These are phyloP conservation scores for Boletus subparvulus DNA, from an alignment of 768 basidiomycete species.

Conservation along the genomic window DNA sequence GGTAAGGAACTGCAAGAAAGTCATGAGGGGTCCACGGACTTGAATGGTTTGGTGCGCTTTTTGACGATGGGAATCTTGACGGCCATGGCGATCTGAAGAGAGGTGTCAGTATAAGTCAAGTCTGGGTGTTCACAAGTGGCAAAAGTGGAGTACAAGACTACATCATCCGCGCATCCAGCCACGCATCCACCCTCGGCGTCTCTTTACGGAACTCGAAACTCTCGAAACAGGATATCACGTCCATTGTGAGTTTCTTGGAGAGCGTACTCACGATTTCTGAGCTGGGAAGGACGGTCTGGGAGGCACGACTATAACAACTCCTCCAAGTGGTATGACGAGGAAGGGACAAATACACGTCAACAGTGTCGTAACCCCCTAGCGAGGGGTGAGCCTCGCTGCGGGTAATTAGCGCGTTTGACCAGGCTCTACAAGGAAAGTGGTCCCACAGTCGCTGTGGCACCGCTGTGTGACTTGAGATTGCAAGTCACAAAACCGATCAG, in stretches of 20 bases:
- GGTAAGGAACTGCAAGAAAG: slow-evolving; percentile 13
- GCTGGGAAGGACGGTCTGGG: slow-evolving; percentile 46
- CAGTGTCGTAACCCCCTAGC: slow-evolving; percentile 9
- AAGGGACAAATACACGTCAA: slow-evolving; percentile 27
- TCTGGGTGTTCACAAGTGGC: background rate
- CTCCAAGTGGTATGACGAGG: background rate
- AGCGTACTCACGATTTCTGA: slow-evolving; percentile 52
- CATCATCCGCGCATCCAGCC: slow-evolving; percentile 22
- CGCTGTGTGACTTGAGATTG: slow-evolving; percentile 10
- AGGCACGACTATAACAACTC: slow-evolving; percentile 2
- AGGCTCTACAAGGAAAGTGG: background rate
- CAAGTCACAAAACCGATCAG: slow-evolving; percentile 4
- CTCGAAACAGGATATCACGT: background rate
- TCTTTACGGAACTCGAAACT: background rate
- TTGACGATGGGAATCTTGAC: slow-evolving; percentile 76
- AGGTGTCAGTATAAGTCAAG: slow-evolving; percentile 14
- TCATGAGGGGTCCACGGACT: slow-evolving; percentile 52
- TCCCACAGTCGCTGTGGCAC: background rate
- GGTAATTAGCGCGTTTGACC: background rate
- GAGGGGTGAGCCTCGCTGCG: background rate
- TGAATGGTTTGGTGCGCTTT: slow-evolving; percentile 97
- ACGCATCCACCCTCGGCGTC: slow-evolving; percentile 23
- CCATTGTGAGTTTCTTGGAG: background rate
- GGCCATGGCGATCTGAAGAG: slow-evolving; percentile 40
- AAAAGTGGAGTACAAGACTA: background rate